Evolutionary conservation across 257 asterid species (phyloP).

Genomic region (Anisodus acutangulus): DNA sequence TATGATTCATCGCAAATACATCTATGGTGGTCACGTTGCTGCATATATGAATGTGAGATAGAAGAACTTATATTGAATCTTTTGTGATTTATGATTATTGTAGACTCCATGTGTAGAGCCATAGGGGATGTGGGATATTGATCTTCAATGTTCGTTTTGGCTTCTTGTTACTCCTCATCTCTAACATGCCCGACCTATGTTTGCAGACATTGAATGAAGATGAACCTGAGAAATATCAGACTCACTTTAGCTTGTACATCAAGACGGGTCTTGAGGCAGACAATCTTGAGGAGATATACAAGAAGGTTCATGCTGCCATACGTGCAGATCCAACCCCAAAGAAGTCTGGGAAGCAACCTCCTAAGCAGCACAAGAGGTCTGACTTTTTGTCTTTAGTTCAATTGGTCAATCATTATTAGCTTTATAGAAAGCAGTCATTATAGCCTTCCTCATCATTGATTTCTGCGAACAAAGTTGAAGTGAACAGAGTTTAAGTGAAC

Average conservation of each 20-base stretch:
- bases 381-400: not conserved
- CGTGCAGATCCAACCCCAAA: conserved; percentile 66
- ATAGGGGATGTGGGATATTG: not conserved
- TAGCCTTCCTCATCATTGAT: not conserved
- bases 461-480: not conserved
- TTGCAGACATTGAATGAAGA: conserved; percentile 63
- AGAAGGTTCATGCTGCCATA: conserved; percentile 78
- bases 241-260: conserved; percentile 67
- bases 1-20: conserved; percentile 68
- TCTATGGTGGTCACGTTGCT: conserved; percentile 74
- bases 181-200: not conserved
- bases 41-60: conserved; percentile 61
- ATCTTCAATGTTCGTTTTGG: not conserved
- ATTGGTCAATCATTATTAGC: not conserved
- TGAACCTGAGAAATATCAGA: conserved; percentile 76
- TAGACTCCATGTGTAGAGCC: not conserved
- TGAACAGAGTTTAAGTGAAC: not conserved
- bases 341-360: conserved; percentile 65
- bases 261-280: conserved; percentile 59
- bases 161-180: not conserved
- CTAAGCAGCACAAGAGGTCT: conserved; percentile 75
- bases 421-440: not conserved
- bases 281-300: conserved; percentile 61
- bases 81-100: not conserved
- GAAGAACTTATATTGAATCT: not conserved